Conservation (phyloP, 306 rosid species). For the Dalbergia oliveri region DNA sequence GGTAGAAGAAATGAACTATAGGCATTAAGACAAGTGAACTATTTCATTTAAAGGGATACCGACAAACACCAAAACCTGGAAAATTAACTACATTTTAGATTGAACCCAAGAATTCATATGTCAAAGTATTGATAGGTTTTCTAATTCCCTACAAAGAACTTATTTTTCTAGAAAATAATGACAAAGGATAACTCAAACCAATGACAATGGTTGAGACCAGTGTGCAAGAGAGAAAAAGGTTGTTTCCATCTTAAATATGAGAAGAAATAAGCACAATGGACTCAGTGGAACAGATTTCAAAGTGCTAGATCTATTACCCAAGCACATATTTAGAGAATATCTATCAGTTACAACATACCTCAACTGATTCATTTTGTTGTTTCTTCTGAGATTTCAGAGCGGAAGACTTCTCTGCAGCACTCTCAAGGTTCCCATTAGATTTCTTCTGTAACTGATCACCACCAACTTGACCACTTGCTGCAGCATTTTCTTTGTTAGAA, state of each 20-base stretch:
- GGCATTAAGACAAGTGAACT: constrained; percentile 2
- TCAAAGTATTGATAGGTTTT: not conserved
- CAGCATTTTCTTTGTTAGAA: constrained; percentile 32
- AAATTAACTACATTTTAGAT: not conserved
- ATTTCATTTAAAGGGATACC: not conserved
- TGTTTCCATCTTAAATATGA: not conserved
- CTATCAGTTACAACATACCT: constrained; percentile 60
- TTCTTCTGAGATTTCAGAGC: constrained; percentile 59
- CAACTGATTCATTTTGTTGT: constrained; percentile 64
- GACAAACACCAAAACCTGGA: constrained; percentile 20
- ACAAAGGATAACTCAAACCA: constrained; percentile 1
- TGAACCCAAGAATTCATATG: not conserved
- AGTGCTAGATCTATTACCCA: constrained; percentile 13
- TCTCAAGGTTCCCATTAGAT: constrained; percentile 48
- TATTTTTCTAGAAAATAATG: not conserved
- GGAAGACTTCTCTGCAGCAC: constrained; percentile 56
- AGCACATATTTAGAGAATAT: not conserved
- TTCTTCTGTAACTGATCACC: constrained; percentile 36
- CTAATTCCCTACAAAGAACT: not conserved
- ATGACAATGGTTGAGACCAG: not conserved
- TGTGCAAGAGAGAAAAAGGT: not conserved
- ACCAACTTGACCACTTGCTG: constrained; percentile 26
- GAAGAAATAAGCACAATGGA: not conserved
- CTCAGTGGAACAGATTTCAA: not conserved
- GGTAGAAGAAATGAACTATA: constrained; percentile 20